Base-by-base conservation (phyloP, 164 flowering plant species). In the Piper betle region DNA sequence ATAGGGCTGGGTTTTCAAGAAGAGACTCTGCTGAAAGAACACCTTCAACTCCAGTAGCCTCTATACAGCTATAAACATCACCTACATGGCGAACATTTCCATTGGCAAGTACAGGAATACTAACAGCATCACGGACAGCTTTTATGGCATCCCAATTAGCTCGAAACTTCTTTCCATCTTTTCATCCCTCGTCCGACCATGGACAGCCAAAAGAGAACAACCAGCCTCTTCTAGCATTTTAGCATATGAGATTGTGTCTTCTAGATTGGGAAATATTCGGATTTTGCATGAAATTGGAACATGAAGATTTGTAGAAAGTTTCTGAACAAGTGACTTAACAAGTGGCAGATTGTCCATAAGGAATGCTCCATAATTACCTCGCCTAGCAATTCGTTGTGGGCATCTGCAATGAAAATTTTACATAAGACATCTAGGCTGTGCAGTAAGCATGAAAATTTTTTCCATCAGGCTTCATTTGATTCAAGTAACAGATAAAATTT, bases 191-290 rank as follows among this genome's bases (percentile, higher is more conserved):
- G 87, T 90, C 65, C 97, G 82, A 5, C 99, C 99, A 75, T 91
- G 99, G 53, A 94, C 97, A 37, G 97, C 97, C 57, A 94, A 70
- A 40, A 94, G 95, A 43, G 93, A 81, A 72, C 99, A 91, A 39
- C 99, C 99, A 37, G 97, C 97, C n/a, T 88, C 95, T 75, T 94
- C 99, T 41, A 94, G 75, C 99, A 90, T 94, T 67, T 72, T 86
- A 12, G 99, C 99, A 78, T 94, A 94, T n/a, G 69, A 70, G 42
- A 91, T 64, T 2, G 99, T 91, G 63, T 86, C 88, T 63, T 90
- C 66, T 19, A 90, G 60, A 58, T 82, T 66, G 42, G 99, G 95
- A 62, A 90, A 93, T 55, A 90, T 64, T 3, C 99, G 79, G 56
- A 94, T 86, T 72, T 94, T 91, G 83, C 97, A 94, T 0, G 97